phyloP scores from a whole-genome alignment of 2,329 filamentous ascomycete species.

The Bipolaris gigantea region DNA sequence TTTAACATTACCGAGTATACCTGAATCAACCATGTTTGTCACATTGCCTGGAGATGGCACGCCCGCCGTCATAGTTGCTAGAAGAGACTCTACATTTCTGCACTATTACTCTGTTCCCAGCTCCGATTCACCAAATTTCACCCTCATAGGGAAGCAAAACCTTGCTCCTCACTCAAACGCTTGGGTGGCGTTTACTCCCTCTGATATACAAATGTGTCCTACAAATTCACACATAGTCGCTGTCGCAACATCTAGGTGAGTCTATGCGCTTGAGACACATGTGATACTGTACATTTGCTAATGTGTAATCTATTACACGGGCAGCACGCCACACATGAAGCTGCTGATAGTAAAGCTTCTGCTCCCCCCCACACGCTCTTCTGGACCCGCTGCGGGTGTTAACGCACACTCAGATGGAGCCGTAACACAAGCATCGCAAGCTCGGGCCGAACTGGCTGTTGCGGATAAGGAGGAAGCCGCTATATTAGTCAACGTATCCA shows the following conservation, averaged over 20 bases:
- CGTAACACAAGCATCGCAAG: constrained; percentile 56
- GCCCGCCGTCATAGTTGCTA: constrained; percentile 56
- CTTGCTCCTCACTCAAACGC: constrained; percentile 64
- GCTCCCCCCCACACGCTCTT: constrained; percentile 47
- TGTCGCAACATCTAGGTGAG: constrained; percentile 57
- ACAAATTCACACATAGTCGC: constrained; percentile 58
- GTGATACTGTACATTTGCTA: not conserved
- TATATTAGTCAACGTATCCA: constrained; percentile 62
- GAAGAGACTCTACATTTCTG: constrained; percentile 61
- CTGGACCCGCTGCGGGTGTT: constrained; percentile 3
- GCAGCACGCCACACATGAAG: constrained; percentile 62
- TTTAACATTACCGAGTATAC: constrained; percentile 55
- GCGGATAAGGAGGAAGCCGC: constrained; percentile 62
- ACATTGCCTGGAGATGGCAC: constrained; percentile 50
- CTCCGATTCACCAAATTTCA: constrained; percentile 13
- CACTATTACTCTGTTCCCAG: constrained; percentile 56
- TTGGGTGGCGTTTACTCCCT: constrained; percentile 66
- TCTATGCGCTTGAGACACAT: not conserved
- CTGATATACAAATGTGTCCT: constrained; percentile 59
- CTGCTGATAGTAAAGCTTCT: constrained; percentile 61
- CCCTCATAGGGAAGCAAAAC: constrained; percentile 59
- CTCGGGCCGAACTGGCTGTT: constrained; percentile 53
- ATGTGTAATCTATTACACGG: not conserved
- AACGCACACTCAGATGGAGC: constrained; percentile 8
- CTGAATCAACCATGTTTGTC: constrained; percentile 60